phyloP scores from a whole-genome alignment of 306 rosid species.

The Trichosanthes truncata region DNA sequence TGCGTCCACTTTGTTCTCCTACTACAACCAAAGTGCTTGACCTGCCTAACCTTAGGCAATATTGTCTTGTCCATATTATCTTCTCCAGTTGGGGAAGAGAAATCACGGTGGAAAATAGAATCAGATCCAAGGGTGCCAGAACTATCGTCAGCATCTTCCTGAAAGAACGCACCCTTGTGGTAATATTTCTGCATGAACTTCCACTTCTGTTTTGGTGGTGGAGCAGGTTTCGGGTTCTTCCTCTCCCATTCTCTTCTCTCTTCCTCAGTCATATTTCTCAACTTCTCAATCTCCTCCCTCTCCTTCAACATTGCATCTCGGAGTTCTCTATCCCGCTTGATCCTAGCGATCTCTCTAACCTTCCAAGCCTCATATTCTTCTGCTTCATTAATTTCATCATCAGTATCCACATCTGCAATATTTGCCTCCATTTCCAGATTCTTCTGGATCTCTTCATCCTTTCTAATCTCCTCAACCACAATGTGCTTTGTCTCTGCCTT shows the following conservation, averaged over 20 bases:
- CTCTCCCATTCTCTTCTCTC: slow-evolving; percentile 99
- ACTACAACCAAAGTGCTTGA: slow-evolving; percentile 97
- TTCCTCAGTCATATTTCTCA: slow-evolving; percentile 95
- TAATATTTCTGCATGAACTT: slow-evolving; percentile 95
- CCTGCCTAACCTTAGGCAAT: slow-evolving; percentile 95
- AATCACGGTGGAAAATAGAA: slow-evolving; percentile 57
- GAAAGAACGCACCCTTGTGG: slow-evolving; percentile 97
- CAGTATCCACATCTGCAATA: slow-evolving; percentile 90
- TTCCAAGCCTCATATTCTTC: slow-evolving; percentile 98
- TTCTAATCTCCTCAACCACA: slow-evolving; percentile 88
- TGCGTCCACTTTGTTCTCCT: slow-evolving; percentile 98
- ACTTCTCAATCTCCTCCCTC: slow-evolving; percentile 81
- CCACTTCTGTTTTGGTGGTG: slow-evolving; percentile 63
- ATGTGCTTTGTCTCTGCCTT: slow-evolving; percentile 75
- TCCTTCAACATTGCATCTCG: slow-evolving; percentile 78
- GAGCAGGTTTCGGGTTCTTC: slow-evolving; percentile 68
- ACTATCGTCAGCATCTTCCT: slow-evolving; percentile 44
- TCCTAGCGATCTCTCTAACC: slow-evolving; percentile 83
- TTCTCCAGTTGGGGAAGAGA: slow-evolving; percentile 94
- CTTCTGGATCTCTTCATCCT: slow-evolving; percentile 80
- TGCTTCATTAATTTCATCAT: slow-evolving; percentile 88
- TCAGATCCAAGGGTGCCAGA: slow-evolving; percentile 48
- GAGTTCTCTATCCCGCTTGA: slow-evolving; percentile 87
- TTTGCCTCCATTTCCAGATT: slow-evolving; percentile 79
- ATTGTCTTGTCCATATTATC: slow-evolving; percentile 96